Percentiles rank a stretch among this genome's conserved stretches.
These are phyloP conservation scores for Colletotrichum sp. DNA, from an alignment of 2,329 filamentous ascomycete species.

Conservation along the genomic window DNA sequence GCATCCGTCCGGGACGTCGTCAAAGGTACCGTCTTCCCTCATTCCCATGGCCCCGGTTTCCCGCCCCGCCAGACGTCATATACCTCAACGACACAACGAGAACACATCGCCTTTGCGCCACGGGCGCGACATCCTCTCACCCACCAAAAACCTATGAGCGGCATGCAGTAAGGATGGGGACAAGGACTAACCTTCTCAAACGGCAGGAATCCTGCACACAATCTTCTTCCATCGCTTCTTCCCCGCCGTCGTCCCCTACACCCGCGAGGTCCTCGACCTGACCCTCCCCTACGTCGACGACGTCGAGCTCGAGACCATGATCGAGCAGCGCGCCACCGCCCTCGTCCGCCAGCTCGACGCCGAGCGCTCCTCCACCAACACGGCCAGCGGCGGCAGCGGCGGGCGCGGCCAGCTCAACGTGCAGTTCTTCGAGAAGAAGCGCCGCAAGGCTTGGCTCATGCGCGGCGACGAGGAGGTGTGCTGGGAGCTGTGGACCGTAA, in stretches of 20 bases:
- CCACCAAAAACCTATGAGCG: background rate
- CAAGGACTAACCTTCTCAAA: background rate
- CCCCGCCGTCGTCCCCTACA: conserved; percentile 80
- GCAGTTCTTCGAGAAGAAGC: conserved; percentile 93
- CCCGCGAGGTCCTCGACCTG: conserved; percentile 88
- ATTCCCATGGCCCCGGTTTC: conserved; percentile 12
- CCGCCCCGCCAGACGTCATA: conserved; percentile 18
- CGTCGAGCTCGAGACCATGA: conserved; percentile 88
- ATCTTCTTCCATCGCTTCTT: conserved; percentile 99
- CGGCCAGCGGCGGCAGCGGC: conserved; percentile 41
- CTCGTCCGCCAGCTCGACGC: conserved; percentile 79
- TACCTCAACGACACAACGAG: background rate
- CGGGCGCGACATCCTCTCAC: background rate
- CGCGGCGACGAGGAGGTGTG: conserved; percentile 89
- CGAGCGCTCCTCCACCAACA: conserved; percentile 45
- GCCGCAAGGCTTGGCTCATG: conserved; percentile 82
- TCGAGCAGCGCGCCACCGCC: conserved; percentile 83
- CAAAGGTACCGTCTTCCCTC: conserved; percentile 67
- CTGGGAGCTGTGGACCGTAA: conserved; percentile 95
- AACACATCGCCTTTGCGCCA: background rate
- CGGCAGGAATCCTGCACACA: conserved; percentile 84
- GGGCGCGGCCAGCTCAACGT: conserved; percentile 82
- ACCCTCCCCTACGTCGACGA: conserved; percentile 90
- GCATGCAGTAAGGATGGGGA: background rate
- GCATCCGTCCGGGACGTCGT: conserved; percentile 90